These are phyloP conservation scores for Rhodotorula sp. DNA, from an alignment of 1,284 basidiomycete genomes.

Conservation along the genomic window DNA sequence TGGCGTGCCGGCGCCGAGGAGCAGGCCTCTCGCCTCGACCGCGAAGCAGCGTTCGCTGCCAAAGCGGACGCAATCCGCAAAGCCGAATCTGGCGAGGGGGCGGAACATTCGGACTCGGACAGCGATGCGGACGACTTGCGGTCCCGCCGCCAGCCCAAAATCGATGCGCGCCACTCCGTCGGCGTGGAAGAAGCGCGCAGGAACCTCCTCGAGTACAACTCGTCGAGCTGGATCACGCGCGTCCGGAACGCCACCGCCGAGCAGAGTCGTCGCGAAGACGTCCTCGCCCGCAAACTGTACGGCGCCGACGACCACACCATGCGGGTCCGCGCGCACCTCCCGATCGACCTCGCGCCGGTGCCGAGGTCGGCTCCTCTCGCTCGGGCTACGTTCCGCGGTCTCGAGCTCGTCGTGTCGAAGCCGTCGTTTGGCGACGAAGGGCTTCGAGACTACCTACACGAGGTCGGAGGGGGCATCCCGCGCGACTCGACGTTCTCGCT, in stretches of 20 bases:
- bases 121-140: not conserved
- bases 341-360: conserved; percentile 53
- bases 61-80: conserved; percentile 65
- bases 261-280: conserved; percentile 54
- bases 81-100: conserved; percentile 43
- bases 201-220: conserved; percentile 69
- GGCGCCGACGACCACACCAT: conserved; percentile 22
- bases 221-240: conserved; percentile 73
- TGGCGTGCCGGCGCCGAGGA: conserved; percentile 76
- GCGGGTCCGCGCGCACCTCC: conserved; percentile 46
- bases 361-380: conserved; percentile 68
- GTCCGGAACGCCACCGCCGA: conserved; percentile 51
- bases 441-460: conserved; percentile 67
- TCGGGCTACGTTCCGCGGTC: conserved; percentile 63
- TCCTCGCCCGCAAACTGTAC: conserved; percentile 43
- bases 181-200: conserved; percentile 69
- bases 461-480: conserved; percentile 70
- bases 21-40: conserved; percentile 67
- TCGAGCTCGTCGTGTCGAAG: conserved; percentile 61
- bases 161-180: conserved; percentile 64
- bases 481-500: conserved; percentile 71
- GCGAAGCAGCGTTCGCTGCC: conserved; percentile 76
- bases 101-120: not conserved
- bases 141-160: conserved; percentile 54
- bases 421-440: conserved; percentile 63